Evolutionary conservation across 257 asterid genomes (phyloP).

Genomic region (Plectranthus barbatus): DNA sequence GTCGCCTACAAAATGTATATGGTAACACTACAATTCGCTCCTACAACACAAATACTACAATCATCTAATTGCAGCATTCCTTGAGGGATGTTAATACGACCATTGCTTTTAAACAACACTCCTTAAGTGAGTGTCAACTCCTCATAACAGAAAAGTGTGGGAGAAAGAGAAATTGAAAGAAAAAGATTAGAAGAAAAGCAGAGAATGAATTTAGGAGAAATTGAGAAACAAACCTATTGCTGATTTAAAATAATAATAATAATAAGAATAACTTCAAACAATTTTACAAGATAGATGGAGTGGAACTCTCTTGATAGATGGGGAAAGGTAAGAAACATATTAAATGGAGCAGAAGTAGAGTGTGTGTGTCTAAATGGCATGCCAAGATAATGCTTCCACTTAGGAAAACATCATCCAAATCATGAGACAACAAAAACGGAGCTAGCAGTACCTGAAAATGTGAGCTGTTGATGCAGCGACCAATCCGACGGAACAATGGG

Average conservation of each 20-base stretch:
- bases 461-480: conserved; percentile 53
- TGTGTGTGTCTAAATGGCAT: not conserved
- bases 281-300: not conserved
- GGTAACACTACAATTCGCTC: not conserved
- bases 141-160: too few species aligned
- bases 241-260: too few species aligned
- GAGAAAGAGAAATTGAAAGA: too few species aligned
- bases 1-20: not conserved
- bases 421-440: not conserved
- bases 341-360: too few species aligned
- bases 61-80: not conserved
- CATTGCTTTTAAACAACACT: too few species aligned
- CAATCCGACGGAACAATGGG: conserved; percentile 54
- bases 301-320: not conserved
- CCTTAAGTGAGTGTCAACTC: too few species aligned
- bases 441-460: conserved; percentile 39
- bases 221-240: too few species aligned
- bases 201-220: too few species aligned
- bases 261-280: too few species aligned
- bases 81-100: not conserved
- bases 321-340: not conserved
- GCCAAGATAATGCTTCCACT: not conserved
- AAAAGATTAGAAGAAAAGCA: too few species aligned
- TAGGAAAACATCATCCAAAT: not conserved
- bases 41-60: not conserved